Conservation (phyloP, 306 rosid species). For the Fragaria ananassa region DNA sequence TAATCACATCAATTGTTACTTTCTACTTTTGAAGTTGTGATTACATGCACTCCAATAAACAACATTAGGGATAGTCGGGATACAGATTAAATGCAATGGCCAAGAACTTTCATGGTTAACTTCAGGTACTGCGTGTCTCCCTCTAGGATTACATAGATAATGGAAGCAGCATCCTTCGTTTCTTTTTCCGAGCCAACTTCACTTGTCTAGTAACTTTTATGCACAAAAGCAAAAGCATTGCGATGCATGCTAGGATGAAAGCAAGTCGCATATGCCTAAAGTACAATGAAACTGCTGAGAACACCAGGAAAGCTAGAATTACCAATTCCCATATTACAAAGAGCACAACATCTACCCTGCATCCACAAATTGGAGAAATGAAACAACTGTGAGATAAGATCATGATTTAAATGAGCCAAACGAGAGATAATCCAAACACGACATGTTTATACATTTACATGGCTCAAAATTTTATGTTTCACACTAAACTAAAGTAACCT, state of each 20-base stretch:
- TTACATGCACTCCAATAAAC: conserved; percentile 9
- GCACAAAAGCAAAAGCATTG: conserved; percentile 77
- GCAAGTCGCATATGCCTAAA: conserved; percentile 84
- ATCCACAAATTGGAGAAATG: conserved; percentile 30
- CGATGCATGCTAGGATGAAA: conserved; percentile 64
- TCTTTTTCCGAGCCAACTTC: conserved; percentile 90
- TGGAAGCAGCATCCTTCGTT: conserved; percentile 99
- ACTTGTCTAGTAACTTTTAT: conserved; percentile 97
- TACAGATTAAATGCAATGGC: conserved; percentile 9
- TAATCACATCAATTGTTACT: conserved; percentile 1
- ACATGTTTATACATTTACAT: not conserved
- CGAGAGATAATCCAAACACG: not conserved
- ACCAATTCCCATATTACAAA: conserved; percentile 97
- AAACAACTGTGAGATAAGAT: conserved; percentile 5
- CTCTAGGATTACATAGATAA: conserved; percentile 72
- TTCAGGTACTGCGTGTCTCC: conserved; percentile 23
- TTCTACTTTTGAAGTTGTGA: not conserved
- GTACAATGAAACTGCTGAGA: conserved; percentile 86
- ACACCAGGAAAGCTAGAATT: conserved; percentile 86
- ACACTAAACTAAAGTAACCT: not conserved
- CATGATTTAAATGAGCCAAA: not conserved
- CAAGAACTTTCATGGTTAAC: conserved; percentile 20
- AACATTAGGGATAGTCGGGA: not conserved
- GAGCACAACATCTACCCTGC: conserved; percentile 99
- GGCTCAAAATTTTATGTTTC: not conserved